A percentile compares a stretch with the other conserved stretches of the same genome.
Conservation (phyloP, 495 filamentous ascomycete genomes). For the Paragyromitra xinjiangensis region DNA sequence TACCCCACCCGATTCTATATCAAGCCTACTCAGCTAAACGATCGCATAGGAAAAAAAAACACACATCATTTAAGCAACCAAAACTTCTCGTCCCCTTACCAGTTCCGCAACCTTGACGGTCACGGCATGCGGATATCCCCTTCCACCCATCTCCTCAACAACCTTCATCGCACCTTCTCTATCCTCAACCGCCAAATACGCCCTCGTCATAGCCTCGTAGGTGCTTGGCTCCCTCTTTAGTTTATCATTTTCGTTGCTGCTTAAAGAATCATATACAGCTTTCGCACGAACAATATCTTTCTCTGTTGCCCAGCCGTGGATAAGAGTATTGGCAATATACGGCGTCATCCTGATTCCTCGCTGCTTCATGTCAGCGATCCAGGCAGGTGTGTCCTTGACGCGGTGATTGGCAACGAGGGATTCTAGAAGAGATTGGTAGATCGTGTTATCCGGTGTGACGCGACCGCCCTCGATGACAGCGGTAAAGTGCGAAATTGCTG, state of each 20-base stretch:
- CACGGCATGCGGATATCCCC: conserved; percentile 91
- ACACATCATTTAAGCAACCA: conserved; percentile 20
- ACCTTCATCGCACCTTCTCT: conserved; percentile 74
- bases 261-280: conserved; percentile 77
- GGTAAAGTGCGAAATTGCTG: conserved; percentile 83
- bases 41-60: conserved; percentile 28
- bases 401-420: conserved; percentile 93
- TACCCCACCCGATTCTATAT: conserved; percentile 39
- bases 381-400: conserved; percentile 75
- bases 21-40: conserved; percentile 23
- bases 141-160: conserved; percentile 87
- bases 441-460: conserved; percentile 77
- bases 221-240: conserved; percentile 92
- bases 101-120: conserved; percentile 90
- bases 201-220: conserved; percentile 99
- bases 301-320: conserved; percentile 93
- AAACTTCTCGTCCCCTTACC: conserved; percentile 67
- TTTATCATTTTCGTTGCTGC: conserved; percentile 57
- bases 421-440: conserved; percentile 96
- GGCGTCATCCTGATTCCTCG: conserved; percentile 85
- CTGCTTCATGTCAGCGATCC: conserved; percentile 76
- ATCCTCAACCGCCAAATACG: conserved; percentile 84
- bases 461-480: conserved; percentile 68
- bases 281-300: conserved; percentile 81
- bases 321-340: conserved; percentile 99